Evolutionary conservation across 2,329 filamentous ascomycete species (phyloP), one percentile per base, ranked within the genome.

Genomic region (Fusarium austroafricanum): DNA sequence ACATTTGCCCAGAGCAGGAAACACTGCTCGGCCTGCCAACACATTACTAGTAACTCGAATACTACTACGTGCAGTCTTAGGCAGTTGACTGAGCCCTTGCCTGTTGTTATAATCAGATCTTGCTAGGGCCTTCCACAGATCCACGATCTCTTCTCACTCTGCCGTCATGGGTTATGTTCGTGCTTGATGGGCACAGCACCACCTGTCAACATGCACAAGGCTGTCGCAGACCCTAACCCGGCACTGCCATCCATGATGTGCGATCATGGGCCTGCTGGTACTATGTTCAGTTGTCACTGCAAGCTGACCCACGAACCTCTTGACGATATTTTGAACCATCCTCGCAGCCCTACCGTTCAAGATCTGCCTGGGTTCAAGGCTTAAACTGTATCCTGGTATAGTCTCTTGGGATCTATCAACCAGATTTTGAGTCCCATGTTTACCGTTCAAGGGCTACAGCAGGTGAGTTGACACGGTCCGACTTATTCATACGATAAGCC

Each of bases 341-440:
- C 71, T 73, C 71, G 68, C 71, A 73, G 71, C 71, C 71, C 71
- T 73, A 73, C 60, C 58, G 40, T 53, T 44, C 49, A 57, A 56
- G 52, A 63, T 51, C 47, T 40, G 52, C 50, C 54, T 46, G 52
- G 52, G 39, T 40, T 56, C 21, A 39, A 64, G 58, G 61, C 65
- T 60, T 67, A 68, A 54, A 49, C 39, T 40, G 39, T 42, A 71
- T 67, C 65, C 68, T 58, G 63, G 68, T 14, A 46, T 40, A 42
- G 46, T 37, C 29, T 45, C 40, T 67, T 44, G 62, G 54, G 47
- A 56, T 44, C 59, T 66, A 51, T 57, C 21, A 55, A 17, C 29
- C 54, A 58, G 59, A 68, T 37, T 52, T 39, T 43, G 43, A 49
- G 47, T 39, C 45, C 39, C 37, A 55, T 55, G 52, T n/a, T 60